Evolutionary conservation across 495 filamentous ascomycete genomes (phyloP).

Genomic region (Hypoxylon lienhwacheense): DNA sequence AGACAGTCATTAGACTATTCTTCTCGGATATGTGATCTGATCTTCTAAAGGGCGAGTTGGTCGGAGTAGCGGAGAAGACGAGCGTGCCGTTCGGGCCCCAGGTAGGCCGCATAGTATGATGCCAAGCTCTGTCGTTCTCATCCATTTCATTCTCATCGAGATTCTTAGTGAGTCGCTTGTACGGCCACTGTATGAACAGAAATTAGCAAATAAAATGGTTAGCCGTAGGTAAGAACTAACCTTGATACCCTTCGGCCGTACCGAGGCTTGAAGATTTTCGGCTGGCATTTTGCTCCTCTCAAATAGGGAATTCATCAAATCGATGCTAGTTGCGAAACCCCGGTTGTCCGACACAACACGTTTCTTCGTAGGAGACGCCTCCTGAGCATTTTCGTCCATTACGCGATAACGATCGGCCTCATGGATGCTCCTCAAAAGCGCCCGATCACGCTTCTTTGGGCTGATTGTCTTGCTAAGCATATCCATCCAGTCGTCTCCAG

Average conservation of each 20-base stretch:
- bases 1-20: slow-evolving; percentile 36
- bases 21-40: slow-evolving; percentile 30
- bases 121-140: slow-evolving; percentile 59
- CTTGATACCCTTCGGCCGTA: slow-evolving; percentile 50
- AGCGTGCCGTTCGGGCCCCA: slow-evolving; percentile 78
- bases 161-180: slow-evolving; percentile 73
- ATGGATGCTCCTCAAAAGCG: slow-evolving; percentile 51
- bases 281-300: slow-evolving; percentile 57
- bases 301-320: slow-evolving; percentile 90
- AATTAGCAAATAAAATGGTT: slow-evolving; percentile 38
- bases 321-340: slow-evolving; percentile 76
- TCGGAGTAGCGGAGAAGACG: slow-evolving; percentile 57
- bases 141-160: slow-evolving; percentile 61
- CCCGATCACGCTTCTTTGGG: slow-evolving; percentile 82
- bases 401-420: slow-evolving; percentile 41
- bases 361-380: slow-evolving; percentile 34
- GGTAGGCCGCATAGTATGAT: slow-evolving; percentile 69
- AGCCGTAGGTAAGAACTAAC: slow-evolving; percentile 39
- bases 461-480: slow-evolving; percentile 90
- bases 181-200: slow-evolving; percentile 75
- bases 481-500: slow-evolving; percentile 78
- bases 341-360: slow-evolving; percentile 52
- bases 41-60: slow-evolving; percentile 40
- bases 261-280: slow-evolving; percentile 44
- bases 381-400: slow-evolving; percentile 37